Evolutionary conservation across 2,329 filamentous ascomycete species (phyloP), one percentile per base, ranked within the genome.

Genomic region (Alternaria gansuensis): DNA sequence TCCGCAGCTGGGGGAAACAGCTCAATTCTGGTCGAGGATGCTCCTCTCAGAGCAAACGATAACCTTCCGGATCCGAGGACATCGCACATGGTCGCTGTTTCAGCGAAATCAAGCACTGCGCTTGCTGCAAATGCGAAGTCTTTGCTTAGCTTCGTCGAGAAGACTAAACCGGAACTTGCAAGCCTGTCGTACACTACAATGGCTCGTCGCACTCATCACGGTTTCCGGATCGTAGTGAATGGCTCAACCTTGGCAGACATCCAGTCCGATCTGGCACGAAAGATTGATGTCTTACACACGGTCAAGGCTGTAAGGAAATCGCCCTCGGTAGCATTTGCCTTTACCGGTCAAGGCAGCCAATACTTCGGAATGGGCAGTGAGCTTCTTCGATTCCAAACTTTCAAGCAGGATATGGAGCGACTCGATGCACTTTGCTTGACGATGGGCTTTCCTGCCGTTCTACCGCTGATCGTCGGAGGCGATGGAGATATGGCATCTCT

Each of bases 1-100:
- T 58, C 85, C 62, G 89, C 89, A 6, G 87, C 89, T 52, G 89
- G 89, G 64, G 89, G 89, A 33, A 92, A 92, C 75, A 56, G 65
- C 9, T 37, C 60, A 5, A 11, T 71, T 4, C 10, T 67, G 2
- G 23, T 71, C 6, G 62, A 69, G 48, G 68, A 71, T 26, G 59
- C 57, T 8, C 62, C 57, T 13, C 13, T 49, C 9, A 17, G 14
- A 31, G 6, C 26, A 17, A n/a, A 33, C n/a, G 5, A 11, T 3
- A 43, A 45, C 5, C 17, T n/a, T 5, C 29, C 48, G 2, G 69
- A 73, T 31, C 45, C 64, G 10, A 61, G 70, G n/a, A 23, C 50
- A 21, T 21, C n/a, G 4, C 67, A 68, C 29, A 11, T 60, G 3
- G 31, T 74, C 11, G 46, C 63, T 4, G 51, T 72, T 4, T 71